These are phyloP conservation scores for Allomyces javanicus DNA, from an alignment of 192 early-diverging fungal species.

Conservation along the genomic window DNA sequence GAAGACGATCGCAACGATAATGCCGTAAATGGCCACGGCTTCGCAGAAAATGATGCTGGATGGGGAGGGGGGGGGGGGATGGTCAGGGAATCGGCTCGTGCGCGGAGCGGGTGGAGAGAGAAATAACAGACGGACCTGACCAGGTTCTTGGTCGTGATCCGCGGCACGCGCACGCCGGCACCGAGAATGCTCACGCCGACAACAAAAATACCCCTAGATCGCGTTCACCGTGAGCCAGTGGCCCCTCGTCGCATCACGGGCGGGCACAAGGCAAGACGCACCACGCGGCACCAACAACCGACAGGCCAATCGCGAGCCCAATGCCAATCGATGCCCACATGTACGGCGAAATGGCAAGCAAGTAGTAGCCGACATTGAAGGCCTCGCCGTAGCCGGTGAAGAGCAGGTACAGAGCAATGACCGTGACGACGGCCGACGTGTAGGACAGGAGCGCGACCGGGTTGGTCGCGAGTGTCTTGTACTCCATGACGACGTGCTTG, in stretches of 20 bases:
- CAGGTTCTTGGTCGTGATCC: constrained; percentile 90
- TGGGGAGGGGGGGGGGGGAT: background rate
- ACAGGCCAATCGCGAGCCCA: constrained; percentile 62
- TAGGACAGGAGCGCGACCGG: background rate
- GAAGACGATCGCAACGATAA: constrained; percentile 96
- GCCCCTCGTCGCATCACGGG: background rate
- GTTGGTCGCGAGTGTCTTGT: background rate
- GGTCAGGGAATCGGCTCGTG: too few species aligned
- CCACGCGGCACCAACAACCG: constrained; percentile 87
- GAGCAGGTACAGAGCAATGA: constrained; percentile 60
- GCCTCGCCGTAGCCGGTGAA: constrained; percentile 71
- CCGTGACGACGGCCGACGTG: constrained; percentile 12
- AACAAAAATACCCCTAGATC: constrained; percentile 71
- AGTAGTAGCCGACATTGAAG: constrained; percentile 68
- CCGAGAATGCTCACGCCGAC: constrained; percentile 77
- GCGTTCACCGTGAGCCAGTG: background rate
- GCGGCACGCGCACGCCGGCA: constrained; percentile 68
- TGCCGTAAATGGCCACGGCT: constrained; percentile 96
- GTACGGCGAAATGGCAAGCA: constrained; percentile 60
- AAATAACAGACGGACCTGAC: constrained; percentile 37
- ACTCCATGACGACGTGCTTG: too few species aligned
- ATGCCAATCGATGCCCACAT: constrained; percentile 77
- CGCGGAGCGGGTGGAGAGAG: background rate
- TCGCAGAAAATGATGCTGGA: constrained; percentile 93
- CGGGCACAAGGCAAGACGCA: constrained; percentile 9